These are phyloP conservation scores for Bruguiera parviflora DNA, from an alignment of 345 rosid species.

Conservation along the genomic window DNA sequence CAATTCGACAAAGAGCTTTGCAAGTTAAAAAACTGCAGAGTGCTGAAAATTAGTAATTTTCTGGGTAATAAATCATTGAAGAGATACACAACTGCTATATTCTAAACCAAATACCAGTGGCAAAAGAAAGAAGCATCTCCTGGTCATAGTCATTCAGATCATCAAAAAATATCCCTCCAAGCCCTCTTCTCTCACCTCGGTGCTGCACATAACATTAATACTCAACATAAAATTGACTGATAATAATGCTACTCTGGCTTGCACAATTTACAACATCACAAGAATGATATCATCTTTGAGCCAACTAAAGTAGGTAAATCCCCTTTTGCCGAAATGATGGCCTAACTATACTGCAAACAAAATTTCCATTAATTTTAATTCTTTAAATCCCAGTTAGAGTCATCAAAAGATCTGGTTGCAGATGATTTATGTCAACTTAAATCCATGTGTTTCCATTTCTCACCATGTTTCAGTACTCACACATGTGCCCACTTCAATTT, in stretches of 20 bases:
- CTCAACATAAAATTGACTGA: not conserved
- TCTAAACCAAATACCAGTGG: slow-evolving; percentile 60
- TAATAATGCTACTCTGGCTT: not conserved
- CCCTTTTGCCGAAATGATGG: not conserved
- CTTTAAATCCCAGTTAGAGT: not conserved
- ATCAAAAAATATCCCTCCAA: slow-evolving; percentile 97
- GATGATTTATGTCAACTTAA: not conserved
- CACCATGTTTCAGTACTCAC: not conserved
- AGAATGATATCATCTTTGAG: not conserved
- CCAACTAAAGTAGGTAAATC: not conserved
- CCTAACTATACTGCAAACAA: not conserved
- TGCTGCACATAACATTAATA: slow-evolving; percentile 52
- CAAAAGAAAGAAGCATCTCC: slow-evolving; percentile 89
- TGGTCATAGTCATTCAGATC: slow-evolving; percentile 88
- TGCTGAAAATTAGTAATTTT: not conserved
- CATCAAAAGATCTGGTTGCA: not conserved
- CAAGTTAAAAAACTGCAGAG: not conserved
- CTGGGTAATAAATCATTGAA: not conserved
- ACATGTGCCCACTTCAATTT: no score
- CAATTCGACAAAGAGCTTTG: slow-evolving; percentile 7
- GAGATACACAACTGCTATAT: not conserved
- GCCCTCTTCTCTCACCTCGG: slow-evolving; percentile 89
- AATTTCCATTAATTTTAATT: not conserved
- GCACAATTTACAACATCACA: not conserved
- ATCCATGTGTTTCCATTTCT: not conserved